These are phyloP conservation scores for Leucosporidium scottii DNA, from an alignment of 768 basidiomycete species.

Conservation along the genomic window DNA sequence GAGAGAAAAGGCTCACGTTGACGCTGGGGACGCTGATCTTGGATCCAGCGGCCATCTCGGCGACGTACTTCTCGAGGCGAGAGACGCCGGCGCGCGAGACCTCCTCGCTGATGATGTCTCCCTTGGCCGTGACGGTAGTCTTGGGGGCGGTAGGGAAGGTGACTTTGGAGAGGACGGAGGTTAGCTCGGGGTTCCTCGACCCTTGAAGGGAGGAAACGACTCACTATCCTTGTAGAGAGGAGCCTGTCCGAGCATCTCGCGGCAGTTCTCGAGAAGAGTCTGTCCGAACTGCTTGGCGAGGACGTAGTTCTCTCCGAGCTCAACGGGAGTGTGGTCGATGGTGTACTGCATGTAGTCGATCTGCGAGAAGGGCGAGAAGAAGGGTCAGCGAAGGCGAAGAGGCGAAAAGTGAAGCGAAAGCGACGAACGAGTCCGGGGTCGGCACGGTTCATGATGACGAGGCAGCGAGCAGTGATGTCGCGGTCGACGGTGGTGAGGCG, in stretches of 20 bases:
- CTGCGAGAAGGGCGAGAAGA: slow-evolving; percentile 8
- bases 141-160: slow-evolving; percentile 97
- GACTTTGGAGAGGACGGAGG: slow-evolving; percentile 45
- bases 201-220: slow-evolving; percentile 37
- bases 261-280: slow-evolving; percentile 87
- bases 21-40: slow-evolving; percentile 67
- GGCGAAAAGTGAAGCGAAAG: not conserved
- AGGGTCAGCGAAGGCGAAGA: not conserved
- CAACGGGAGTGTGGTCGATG: slow-evolving; percentile 70
- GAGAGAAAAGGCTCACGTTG: slow-evolving; percentile 52
- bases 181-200: not conserved
- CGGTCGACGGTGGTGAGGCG: slow-evolving; percentile 88
- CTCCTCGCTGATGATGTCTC: slow-evolving; percentile 90
- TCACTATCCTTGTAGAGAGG: slow-evolving; percentile 91
- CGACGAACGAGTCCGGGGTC: slow-evolving; percentile 65
- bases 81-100: slow-evolving; percentile 93
- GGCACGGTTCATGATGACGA: slow-evolving; percentile 93
- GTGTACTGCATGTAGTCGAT: slow-evolving; percentile 92
- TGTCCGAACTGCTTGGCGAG: slow-evolving; percentile 97
- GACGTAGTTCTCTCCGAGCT: slow-evolving; percentile 73
- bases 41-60: slow-evolving; percentile 86
- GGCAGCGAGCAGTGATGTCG: slow-evolving; percentile 89
- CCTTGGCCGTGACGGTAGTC: slow-evolving; percentile 86
- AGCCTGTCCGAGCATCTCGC: slow-evolving; percentile 70
- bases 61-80: slow-evolving; percentile 88